Evolutionary conservation across 2,329 filamentous ascomycete species (phyloP), one percentile per base, ranked within the genome.

Genomic region (Ilyonectria mors-panacis): DNA sequence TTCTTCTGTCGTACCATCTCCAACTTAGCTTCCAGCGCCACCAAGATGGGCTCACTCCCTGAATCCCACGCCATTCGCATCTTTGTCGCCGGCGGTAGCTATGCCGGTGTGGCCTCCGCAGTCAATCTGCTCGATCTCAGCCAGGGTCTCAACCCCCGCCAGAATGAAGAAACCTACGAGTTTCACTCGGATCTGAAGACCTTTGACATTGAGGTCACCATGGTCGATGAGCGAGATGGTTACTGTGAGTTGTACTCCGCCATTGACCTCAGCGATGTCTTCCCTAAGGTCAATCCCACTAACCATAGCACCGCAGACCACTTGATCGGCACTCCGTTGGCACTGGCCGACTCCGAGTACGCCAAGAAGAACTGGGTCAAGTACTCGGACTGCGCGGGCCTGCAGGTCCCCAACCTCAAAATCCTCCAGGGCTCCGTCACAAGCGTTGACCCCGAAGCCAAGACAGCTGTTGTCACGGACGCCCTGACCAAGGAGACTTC

Each of bases 141-240:
- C 66, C 83, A 87, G 64, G 90, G 90, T 19, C 81, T 84, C 66
- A 76, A 80, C 8, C 82, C 87, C n/a, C 86, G 89, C 47, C 78
- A 80, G 76, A 77, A 77, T 54, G 77, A 74, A 21, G 72, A 78
- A 37, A 75, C 74, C n/a, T 83, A 83, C 61, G 65, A 68, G 48
- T 81, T 86, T 75, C 72, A 85, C 73, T 70, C 81, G 70, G 75
- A 81, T 33, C 76, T 83, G 21, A 82, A 83, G 50, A 84, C 82
- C 26, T 83, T 91, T 50, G 85, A 88, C 1, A 80, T 93, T 15
- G 87, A 94, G 42, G 90, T 95, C 57, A 94, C 91, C 23, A 86
- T 95, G 23, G 89, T 93, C 26, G 92, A 95, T 74, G 92, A 94
- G 79, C 85, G 92, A n/a, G 93, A 95, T 83, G 93, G 93, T n/a